Base-by-base conservation (phyloP, 2,329 filamentous ascomycete genomes). In the Aureobasidium leucospermi region DNA sequence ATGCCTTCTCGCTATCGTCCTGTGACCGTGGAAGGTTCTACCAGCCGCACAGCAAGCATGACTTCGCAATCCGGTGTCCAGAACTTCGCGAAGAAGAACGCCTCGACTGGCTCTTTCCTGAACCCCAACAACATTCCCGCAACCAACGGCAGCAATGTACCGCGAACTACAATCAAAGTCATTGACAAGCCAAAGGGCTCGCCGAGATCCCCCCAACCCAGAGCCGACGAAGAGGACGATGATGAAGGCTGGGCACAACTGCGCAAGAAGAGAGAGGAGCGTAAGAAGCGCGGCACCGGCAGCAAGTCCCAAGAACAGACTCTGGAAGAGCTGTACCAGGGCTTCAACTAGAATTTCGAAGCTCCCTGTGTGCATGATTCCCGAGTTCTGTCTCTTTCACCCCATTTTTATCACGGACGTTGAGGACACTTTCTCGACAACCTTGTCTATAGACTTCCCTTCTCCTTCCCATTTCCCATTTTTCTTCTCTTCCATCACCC, bases 1-100 rank as follows among this genome's bases (percentile, higher is more conserved):
- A 81, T 96, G 56, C 91, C 94, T 8, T 87, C 90, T 34, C 85
- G 94, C 46, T 99, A 99, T 75, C 84, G 94, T 47, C 91, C 94
- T 1, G 93, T 97, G 0, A 86, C 87, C 16, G 52, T 62, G 53
- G 57, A 65, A 47, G 57, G 56, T 8, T 56, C 53, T 15, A 51
- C 52, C 23, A 61, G 60, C 31, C 43, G 77, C 81, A 58, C 78
- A 10, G 67, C 70, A 39, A 72, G 68, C 65, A 68, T 72, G 67
- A 70, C 67, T n/a, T 69, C 68, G 4, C 47, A 60, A 28, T 53
- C 58, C 15, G 58, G 39, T 8, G 36, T 47, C 6, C 36, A 34
- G 8, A 43, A 42, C 23, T 46, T 56, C 6, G 36, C 46, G 6
- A 61, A 56, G 41, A 61, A 55, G 48, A 51, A 52, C 45, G 63